A percentile compares a stretch with the other conserved stretches of the same genome.
Evolutionary conservation across 345 rosid species (phyloP).

Genomic region (Boechera retrofracta): DNA sequence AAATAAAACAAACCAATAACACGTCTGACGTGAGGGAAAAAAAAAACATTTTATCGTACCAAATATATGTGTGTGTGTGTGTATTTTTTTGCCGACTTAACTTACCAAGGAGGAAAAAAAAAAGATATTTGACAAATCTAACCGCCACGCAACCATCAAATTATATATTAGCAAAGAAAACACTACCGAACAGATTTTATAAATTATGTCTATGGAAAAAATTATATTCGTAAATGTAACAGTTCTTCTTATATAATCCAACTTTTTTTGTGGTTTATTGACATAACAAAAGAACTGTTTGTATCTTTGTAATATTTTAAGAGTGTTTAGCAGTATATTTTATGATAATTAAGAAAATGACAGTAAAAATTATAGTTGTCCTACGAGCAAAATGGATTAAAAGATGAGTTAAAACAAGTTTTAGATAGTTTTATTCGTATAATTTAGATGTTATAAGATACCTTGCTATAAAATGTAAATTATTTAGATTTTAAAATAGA

Average conservation of each 20-base stretch:
- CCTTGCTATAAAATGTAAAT: not conserved
- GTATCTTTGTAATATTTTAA: too few species aligned
- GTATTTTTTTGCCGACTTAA: not conserved
- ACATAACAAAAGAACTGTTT: not conserved
- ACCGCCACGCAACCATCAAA: not conserved
- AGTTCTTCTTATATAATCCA: not conserved
- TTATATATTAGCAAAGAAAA: constrained; percentile 14
- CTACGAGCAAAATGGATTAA: not conserved
- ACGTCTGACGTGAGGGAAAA: not conserved
- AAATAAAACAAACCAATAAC: constrained; percentile 3
- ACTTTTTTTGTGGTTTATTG: not conserved
- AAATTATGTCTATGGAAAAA: not conserved
- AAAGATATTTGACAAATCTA: constrained; percentile 22
- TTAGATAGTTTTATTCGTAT: not conserved
- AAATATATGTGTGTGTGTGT: not conserved
- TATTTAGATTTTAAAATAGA: constrained; percentile 12
- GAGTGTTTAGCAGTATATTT: not conserved
- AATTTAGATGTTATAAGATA: not conserved
- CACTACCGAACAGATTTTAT: not conserved
- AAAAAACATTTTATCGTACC: constrained; percentile 1
- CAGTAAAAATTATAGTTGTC: not conserved
- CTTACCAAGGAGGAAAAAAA: not conserved
- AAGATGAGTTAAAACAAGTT: not conserved
- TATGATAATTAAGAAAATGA: not conserved
- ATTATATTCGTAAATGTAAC: not conserved